Base-by-base conservation (phyloP, 2,329 filamentous ascomycete genomes). In the Coleophoma crateriformis region DNA sequence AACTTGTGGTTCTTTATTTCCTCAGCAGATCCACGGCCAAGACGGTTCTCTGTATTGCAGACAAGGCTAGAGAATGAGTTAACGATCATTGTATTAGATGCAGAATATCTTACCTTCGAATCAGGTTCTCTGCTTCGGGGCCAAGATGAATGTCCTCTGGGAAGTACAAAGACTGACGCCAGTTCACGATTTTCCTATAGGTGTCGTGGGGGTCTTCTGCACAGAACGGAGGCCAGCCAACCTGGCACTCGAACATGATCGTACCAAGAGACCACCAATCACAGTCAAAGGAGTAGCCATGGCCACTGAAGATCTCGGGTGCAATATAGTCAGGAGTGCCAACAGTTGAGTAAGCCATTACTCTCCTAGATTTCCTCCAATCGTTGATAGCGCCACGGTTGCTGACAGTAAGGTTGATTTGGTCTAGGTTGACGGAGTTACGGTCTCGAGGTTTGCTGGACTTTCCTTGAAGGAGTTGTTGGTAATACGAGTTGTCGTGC, bases 201-300 rank as follows among this genome's bases (percentile, higher is more conserved):
- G 94, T 97, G 68, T 97, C 94, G 65, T 95, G 92, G 53, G 90
- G 88, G 67, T 97, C 92, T 68, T 99, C 94, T 17, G 94, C 92
- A 68, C 94, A 99, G 80, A 99, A 99, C 32, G 94, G 94, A 49
- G 94, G 94, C 94, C 94, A 99, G 62, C 94, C 94, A 54, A 99
- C 90, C 59, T 99, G 78, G 69, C 94, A 99, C 71, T 99, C 94
- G 63, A 97, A 99, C 94, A 99, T 97, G 72, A 99, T 99, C 41
- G 94, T 96, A 47, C 94, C 94, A 45, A 99, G 80, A 19, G 89
- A 95, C 94, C 94, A 99, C 94, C 94, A 99, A 75, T 99, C 94
- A 68, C 94, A 99, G 66, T 95, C 87, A 64, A 92, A 96, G 51
- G 90, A 89, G 73, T 99, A 99, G 45, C 94, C 94, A 63, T 95